Evolutionary conservation across 345 rosid genomes (phyloP).

Genomic region (Dovyalis caffra): DNA sequence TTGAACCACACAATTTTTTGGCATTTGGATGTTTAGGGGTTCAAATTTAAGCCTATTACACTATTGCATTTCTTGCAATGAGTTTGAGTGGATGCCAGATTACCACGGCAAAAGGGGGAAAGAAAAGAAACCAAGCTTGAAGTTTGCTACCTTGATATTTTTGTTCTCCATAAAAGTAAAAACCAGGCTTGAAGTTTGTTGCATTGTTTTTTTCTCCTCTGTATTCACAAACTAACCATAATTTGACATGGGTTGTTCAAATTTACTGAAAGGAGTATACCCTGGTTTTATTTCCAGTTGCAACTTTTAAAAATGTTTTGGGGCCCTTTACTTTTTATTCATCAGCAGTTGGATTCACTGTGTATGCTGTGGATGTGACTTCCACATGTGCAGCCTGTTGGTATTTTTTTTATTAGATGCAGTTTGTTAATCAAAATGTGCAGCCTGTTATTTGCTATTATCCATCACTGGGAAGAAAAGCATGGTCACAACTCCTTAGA

Average conservation of each 20-base stretch:
- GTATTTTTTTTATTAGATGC: background rate
- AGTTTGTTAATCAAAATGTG: background rate
- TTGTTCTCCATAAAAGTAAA: background rate
- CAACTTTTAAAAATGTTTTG: background rate
- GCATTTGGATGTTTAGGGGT: background rate
- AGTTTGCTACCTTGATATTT: background rate
- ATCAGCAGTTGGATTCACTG: background rate
- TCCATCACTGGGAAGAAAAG: background rate
- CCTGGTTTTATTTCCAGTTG: background rate
- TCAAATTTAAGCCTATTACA: background rate
- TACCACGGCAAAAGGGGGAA: background rate
- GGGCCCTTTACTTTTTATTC: background rate
- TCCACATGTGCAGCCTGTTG: background rate
- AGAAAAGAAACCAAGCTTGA: background rate
- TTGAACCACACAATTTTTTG: background rate
- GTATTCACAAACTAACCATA: background rate
- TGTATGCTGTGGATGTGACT: background rate
- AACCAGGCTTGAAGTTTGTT: background rate
- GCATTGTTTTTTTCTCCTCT: background rate
- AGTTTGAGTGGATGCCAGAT: background rate
- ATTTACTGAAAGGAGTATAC: background rate
- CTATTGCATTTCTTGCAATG: background rate
- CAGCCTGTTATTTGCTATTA: background rate
- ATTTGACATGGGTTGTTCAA: background rate
- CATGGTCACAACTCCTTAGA: background rate